phyloP scores from a whole-genome alignment of 169 alveolate species.

The Plasmodium reichenowi region DNA sequence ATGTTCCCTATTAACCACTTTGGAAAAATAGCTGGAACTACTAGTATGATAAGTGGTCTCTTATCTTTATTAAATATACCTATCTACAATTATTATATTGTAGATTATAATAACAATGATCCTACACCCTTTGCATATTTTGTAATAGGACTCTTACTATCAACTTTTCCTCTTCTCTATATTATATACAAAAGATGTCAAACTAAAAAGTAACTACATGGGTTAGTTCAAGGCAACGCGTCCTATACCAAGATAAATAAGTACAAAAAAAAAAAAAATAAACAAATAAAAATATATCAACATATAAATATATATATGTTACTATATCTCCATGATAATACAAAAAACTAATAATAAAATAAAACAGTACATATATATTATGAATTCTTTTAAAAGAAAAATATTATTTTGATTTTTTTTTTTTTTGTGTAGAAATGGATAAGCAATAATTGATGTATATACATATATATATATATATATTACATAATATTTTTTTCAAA shows the following conservation, averaged over 20 bases:
- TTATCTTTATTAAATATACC: conserved; percentile 78
- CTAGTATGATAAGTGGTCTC: conserved; percentile 80
- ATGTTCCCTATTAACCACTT: conserved; percentile 78
- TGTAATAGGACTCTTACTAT: conserved; percentile 38
- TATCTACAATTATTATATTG: conserved; percentile 71
- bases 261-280: background rate
- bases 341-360: no score
- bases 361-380: no score
- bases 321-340: no score
- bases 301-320: background rate
- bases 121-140: conserved; percentile 60
- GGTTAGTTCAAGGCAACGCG: background rate
- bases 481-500: no score
- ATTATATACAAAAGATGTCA: conserved; percentile 14
- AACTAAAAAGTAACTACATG: background rate
- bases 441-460: background rate
- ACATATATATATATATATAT: background rate
- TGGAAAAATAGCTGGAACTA: conserved; percentile 81
- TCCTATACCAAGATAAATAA: background rate
- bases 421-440: background rate
- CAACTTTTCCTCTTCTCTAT: conserved; percentile 41
- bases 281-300: background rate
- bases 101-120: conserved; percentile 28
- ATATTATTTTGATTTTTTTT: no score
- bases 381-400: no score